Conservation (phyloP, 2,329 filamentous ascomycete genomes). For the Botrytis paeoniae region DNA sequence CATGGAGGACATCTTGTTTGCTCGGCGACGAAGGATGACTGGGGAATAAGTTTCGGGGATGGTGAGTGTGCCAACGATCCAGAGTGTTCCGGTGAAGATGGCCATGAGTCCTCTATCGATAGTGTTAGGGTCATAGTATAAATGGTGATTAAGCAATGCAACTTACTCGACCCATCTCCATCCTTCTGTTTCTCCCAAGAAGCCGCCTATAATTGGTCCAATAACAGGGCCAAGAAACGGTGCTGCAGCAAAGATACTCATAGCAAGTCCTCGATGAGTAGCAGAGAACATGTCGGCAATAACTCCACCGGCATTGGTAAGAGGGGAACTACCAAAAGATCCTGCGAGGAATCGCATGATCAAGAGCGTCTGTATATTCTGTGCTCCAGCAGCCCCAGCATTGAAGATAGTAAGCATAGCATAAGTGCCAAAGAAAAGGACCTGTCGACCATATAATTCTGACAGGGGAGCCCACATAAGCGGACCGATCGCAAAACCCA, state of each 20-base stretch:
- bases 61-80: slow-evolving; percentile 49
- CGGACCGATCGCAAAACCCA: slow-evolving; percentile 45
- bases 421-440: slow-evolving; percentile 57
- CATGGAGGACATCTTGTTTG: slow-evolving; percentile 53
- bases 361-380: slow-evolving; percentile 58
- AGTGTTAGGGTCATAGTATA: background rate
- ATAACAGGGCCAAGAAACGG: slow-evolving; percentile 64
- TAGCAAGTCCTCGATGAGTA: slow-evolving; percentile 52
- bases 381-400: slow-evolving; percentile 54
- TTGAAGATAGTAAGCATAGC: slow-evolving; percentile 60
- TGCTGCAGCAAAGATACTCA: slow-evolving; percentile 60
- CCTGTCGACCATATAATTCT: slow-evolving; percentile 58
- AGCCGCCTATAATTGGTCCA: slow-evolving; percentile 66
- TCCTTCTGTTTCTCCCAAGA: slow-evolving; percentile 57
- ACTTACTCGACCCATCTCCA: slow-evolving; percentile 71
- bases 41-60: slow-evolving; percentile 61
- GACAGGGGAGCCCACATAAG: slow-evolving; percentile 41
- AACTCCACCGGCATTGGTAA: slow-evolving; percentile 61
- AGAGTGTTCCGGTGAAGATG: slow-evolving; percentile 65
- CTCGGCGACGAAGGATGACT: slow-evolving; percentile 71
- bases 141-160: background rate
- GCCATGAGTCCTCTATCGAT: slow-evolving; percentile 50
- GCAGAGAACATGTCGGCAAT: slow-evolving; percentile 59
- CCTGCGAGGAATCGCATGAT: slow-evolving; percentile 67
- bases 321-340: slow-evolving; percentile 57